Evolutionary conservation across 805 yeast species (phyloP), one percentile per base, ranked within the genome.

Genomic region (Candida ovalis): DNA sequence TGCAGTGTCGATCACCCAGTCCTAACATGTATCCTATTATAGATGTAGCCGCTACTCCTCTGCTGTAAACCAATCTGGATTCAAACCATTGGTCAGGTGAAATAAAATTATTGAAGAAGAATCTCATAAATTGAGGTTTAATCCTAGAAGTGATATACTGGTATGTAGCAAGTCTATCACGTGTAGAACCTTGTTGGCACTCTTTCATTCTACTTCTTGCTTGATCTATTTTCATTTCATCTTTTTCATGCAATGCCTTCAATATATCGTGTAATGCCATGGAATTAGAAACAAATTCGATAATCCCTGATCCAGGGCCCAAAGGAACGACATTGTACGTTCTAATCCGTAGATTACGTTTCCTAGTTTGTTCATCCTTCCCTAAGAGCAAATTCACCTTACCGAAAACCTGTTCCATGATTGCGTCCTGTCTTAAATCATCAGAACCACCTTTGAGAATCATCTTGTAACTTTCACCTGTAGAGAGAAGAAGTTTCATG

Each of bases 341-440:
- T 43, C 96, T 69, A 1, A 94, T 77, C 3, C 77, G 71, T 48
- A 92, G 68, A 1, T 71, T 66, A n/a, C 91, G 64, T 44, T 69
- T 74, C 23, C 82, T 63, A 0, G 92, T 74, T 28, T 77, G 78
- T 45, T 74, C 73, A 58, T 87, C 81, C 22, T 69, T 69, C 10
- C 56, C 63, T 47, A 92, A 74, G 33, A 89, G 76, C 13, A 72
- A 66, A 59, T 91, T 90, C 15, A 90, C 96, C 58, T 90, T 88
- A 19, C 77, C 85, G 64, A 95, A 94, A 1, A 92, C 98, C 62
- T 94, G 98, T 63, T 92, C 95, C 99, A 94, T 95, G 48, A 94
- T 88, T 0, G 96, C 87, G 68, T 94, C 99, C 67, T 95, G 99
- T 44, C 98, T 72, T 45, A 94, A 70, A 67, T 94, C 99, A 67